Evolutionary conservation across 176 grass and related monocot species (phyloP).

Genomic region (Cenchrus americanus): DNA sequence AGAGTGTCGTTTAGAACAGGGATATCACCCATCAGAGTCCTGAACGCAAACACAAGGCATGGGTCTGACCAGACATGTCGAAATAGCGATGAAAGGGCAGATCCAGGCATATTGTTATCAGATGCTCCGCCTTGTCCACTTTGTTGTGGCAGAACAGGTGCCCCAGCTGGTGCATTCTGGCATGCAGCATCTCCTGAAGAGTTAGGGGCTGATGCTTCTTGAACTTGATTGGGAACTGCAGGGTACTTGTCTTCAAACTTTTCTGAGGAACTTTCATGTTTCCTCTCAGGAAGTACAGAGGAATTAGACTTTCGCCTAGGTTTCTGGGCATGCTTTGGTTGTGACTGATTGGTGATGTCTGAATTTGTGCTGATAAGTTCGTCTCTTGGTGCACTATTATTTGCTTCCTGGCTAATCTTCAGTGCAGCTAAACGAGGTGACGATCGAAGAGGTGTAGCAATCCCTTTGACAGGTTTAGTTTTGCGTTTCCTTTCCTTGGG

Average conservation of each 20-base stretch:
- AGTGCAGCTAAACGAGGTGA: constrained; percentile 70
- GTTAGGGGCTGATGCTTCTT: constrained; percentile 28
- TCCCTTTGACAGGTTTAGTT: constrained; percentile 43
- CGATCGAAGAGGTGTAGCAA: constrained; percentile 45
- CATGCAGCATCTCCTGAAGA: constrained; percentile 27
- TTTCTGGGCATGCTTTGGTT: constrained; percentile 30
- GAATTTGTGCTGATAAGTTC: not conserved
- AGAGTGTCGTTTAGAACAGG: constrained; percentile 45
- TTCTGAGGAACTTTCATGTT: constrained; percentile 41
- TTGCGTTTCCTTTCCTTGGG: constrained; percentile 45
- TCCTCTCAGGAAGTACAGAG: constrained; percentile 38
- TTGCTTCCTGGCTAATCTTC: constrained; percentile 40
- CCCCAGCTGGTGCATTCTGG: constrained; percentile 21
- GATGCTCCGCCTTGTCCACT: constrained; percentile 25
- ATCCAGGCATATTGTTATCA: constrained; percentile 45
- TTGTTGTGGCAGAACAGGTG: constrained; percentile 22
- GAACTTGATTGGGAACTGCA: constrained; percentile 31
- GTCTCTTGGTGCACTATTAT: constrained; percentile 23
- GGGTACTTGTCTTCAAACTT: constrained; percentile 28
- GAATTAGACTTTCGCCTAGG: constrained; percentile 33
- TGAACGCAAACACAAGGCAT: constrained; percentile 80
- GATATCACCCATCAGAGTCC: constrained; percentile 65
- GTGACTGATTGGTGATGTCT: not conserved
- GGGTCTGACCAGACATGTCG: constrained; percentile 67
- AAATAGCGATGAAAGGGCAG: constrained; percentile 51